phyloP scores from a whole-genome alignment of 345 rosid genomes.

The Punica granatum region DNA sequence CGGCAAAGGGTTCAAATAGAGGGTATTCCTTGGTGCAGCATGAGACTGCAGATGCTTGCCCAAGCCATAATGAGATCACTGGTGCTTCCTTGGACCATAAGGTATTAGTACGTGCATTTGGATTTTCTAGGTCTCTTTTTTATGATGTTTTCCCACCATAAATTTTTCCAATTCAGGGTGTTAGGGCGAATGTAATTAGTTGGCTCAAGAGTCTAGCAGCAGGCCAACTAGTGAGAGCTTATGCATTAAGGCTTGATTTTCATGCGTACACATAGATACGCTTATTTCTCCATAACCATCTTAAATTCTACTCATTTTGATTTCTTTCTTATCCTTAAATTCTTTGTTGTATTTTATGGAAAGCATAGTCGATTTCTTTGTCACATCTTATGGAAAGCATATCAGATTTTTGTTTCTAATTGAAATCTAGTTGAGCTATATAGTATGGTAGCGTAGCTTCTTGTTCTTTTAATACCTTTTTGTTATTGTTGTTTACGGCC shows the following conservation, averaged over 20 bases:
- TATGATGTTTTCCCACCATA: not conserved
- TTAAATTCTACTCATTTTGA: no score
- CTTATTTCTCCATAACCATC: no score
- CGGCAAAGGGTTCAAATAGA: conserved; percentile 21
- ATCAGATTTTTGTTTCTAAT: no score
- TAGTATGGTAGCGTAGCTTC: no score
- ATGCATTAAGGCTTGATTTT: no score
- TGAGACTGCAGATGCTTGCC: conserved; percentile 20
- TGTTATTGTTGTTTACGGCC: not conserved
- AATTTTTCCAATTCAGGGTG: not conserved
- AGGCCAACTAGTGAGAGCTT: no score
- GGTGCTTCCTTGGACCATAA: conserved; percentile 23
- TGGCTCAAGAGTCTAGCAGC: not conserved
- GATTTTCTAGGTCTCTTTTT: not conserved
- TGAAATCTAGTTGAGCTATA: no score
- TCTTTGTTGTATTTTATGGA: no score
- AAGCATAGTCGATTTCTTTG: no score
- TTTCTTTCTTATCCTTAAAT: no score
- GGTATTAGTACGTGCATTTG: conserved; percentile 25
- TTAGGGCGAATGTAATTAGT: not conserved
- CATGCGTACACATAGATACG: no score
- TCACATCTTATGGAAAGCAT: no score
- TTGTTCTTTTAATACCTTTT: not conserved
- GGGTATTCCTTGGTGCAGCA: conserved; percentile 16
- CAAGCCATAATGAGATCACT: conserved; percentile 21